A percentile compares a stretch with the other conserved stretches of the same genome.
Conservation (phyloP, 805 yeast genomes). For the Myxozyma monticola region DNA sequence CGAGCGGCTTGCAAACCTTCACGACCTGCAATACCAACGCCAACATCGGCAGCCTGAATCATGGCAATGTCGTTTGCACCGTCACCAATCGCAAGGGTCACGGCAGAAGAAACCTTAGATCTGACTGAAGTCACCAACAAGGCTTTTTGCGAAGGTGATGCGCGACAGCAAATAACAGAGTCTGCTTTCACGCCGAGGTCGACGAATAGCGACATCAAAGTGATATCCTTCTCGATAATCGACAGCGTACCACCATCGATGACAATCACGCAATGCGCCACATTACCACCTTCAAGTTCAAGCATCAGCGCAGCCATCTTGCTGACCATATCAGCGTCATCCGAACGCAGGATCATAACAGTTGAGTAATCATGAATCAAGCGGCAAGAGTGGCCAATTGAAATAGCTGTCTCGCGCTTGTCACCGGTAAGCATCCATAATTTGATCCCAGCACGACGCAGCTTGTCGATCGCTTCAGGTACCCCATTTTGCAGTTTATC, state of each 20-base stretch:
- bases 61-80: constrained; percentile 99
- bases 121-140: constrained; percentile 82
- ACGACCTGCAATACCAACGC: constrained; percentile 94
- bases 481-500: constrained; percentile 98
- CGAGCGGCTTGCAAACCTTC: constrained; percentile 98
- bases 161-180: constrained; percentile 92
- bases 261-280: constrained; percentile 94
- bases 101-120: constrained; percentile 61
- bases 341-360: constrained; percentile 63
- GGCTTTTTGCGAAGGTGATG: constrained; percentile 96
- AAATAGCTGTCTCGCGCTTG: constrained; percentile 95
- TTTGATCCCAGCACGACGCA: constrained; percentile 88
- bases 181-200: constrained; percentile 85
- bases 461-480: constrained; percentile 87
- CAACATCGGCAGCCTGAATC: constrained; percentile 98
- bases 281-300: constrained; percentile 67
- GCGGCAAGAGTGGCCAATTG: constrained; percentile 92
- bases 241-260: constrained; percentile 89
- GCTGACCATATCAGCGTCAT: constrained; percentile 59
- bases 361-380: constrained; percentile 91
- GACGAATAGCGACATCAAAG: constrained; percentile 70
- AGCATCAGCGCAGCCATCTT: constrained; percentile 72
- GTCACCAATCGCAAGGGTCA: constrained; percentile 95
- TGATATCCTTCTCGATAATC: constrained; percentile 68
- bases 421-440: constrained; percentile 99